Evolutionary conservation across 2,329 filamentous ascomycete genomes (phyloP), one percentile per base, ranked within the genome.

Genomic region (Fusarium devonianum): DNA sequence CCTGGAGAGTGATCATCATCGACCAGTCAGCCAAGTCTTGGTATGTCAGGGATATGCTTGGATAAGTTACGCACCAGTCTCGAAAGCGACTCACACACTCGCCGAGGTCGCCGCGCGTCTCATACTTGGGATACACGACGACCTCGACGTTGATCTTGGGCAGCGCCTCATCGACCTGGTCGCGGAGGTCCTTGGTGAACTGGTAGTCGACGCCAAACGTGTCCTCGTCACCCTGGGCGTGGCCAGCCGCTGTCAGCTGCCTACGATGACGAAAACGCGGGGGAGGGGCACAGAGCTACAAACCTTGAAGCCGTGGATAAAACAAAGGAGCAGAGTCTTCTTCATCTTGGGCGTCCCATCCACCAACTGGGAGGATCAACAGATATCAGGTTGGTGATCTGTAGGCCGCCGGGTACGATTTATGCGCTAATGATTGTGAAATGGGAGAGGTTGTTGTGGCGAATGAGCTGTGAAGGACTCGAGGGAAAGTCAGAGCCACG

Each of bases 241-340:
- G 29, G 30, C n/a, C 35, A 10, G 17, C 13, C n/a, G 37, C 30
- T 10, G 36, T 50, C 30, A 66, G 50, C 30, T 30, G 28, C 30
- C 30, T 22, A 13, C 18, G 8, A 22, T 35, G 33, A 22, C 13
- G 49, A 41, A 21, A 28, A 16, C 22, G 37, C 21, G 56, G 49
- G 45, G 34, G 39, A 45, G 33, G 44, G 46, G 32, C 44, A 44
- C 3, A 18, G 40, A 10, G 16, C 2, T 22, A 55, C 64, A 30
- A 66, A 85, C 84, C 81, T 94, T 91, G 82, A 95, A 95, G 69
- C 90, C 90, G 72, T 95, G 90, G 53, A 94, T 90, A 71, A 94
- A 94, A 68, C 88, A 89, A 51, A 95, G 75, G 28, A 95, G 73
- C 26, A 95, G 74, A 49, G 89, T 94, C 75, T 90, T 92, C 78